These are phyloP conservation scores for Claviceps quebecensis DNA, from an alignment of 2,329 filamentous ascomycete species.

Conservation along the genomic window DNA sequence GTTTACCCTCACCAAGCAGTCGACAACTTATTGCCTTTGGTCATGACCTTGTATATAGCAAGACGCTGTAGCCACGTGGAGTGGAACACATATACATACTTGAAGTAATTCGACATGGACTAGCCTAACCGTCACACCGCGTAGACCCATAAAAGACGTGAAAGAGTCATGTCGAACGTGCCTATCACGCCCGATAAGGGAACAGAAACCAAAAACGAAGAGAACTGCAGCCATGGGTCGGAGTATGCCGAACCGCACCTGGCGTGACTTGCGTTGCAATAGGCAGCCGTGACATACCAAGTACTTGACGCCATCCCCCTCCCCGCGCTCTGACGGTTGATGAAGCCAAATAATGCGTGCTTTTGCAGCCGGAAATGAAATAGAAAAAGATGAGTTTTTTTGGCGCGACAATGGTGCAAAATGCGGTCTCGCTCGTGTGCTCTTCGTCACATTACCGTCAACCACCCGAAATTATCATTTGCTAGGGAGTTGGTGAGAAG, in stretches of 20 bases:
- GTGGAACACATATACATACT: not conserved
- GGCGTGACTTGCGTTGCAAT: conserved; percentile 6
- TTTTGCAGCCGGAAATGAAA: not conserved
- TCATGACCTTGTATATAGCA: not conserved
- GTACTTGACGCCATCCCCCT: conserved; percentile 11
- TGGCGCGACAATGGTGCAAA: not conserved
- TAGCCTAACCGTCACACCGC: not conserved
- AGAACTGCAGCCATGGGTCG: conserved; percentile 3
- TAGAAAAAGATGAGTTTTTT: not conserved
- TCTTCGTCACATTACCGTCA: not conserved
- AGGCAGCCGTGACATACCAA: conserved; percentile 5
- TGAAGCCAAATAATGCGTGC: not conserved
- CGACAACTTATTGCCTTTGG: not conserved
- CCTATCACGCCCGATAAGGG: not conserved
- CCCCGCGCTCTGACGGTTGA: not conserved
- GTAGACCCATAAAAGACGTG: not conserved
- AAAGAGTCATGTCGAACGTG: conserved; percentile 1
- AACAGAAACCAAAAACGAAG: not conserved
- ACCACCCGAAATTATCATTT: not conserved
- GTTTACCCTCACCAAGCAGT: not conserved
- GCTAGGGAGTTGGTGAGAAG: not conserved
- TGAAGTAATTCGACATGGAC: not conserved
- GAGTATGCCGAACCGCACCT: conserved; percentile 6
- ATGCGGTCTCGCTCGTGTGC: not conserved
- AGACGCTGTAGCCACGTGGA: not conserved